Base-by-base conservation (phyloP, 139 green algal genomes). In the Chlorella sorokiniana region DNA sequence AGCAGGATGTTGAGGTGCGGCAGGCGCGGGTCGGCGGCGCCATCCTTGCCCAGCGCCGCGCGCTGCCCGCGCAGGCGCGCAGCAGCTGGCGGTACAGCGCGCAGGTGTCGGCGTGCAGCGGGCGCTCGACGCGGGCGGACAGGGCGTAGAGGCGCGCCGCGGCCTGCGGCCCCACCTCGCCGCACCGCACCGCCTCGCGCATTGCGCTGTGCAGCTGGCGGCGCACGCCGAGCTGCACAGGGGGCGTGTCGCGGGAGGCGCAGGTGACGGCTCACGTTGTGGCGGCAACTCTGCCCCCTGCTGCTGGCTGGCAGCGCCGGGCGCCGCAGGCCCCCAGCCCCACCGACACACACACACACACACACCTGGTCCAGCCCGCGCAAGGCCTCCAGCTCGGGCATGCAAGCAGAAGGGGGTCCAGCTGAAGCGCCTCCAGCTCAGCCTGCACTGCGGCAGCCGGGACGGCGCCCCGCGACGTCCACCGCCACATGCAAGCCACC, bases 1-100 rank as follows among this genome's bases (percentile, higher is more conserved):
- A 96, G 88, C 29, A 97, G 38, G 31, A 97, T 86, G 82, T 97
- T 96, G 14, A 96, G 75, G 44, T 84, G 76, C 7, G 91, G 69
- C 59, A 96, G 85, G 29, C 85, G 59, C 0, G 85, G 72, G 79
- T 94, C 88, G 0, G 74, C 51, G 27, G 67, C 42, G 2, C 20
- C 35, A 20, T 61, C 45, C 3, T 6, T 20, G 3, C n/a, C 45
- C 54, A 91, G 45, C 14, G 9, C 27, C 20, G 81, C 69, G 16
- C 91, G 84, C 71, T 87, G 75, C 52, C n/a, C 1, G 75, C 63
- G 52, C 88, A 94, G 40, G 85, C 77, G 35, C 90, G 85, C 37
- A 96, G 78, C 81, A 93, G 77, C 7, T 54, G 44, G 52, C 90
- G 81, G n/a, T 90, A 83, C 31, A 79, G 52, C 25, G 90, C 90